Percentiles rank a stretch among this genome's conserved stretches.
phyloP scores from a whole-genome alignment of 1,284 basidiomycete species.

The Mycosarcoma mackinlayi region DNA sequence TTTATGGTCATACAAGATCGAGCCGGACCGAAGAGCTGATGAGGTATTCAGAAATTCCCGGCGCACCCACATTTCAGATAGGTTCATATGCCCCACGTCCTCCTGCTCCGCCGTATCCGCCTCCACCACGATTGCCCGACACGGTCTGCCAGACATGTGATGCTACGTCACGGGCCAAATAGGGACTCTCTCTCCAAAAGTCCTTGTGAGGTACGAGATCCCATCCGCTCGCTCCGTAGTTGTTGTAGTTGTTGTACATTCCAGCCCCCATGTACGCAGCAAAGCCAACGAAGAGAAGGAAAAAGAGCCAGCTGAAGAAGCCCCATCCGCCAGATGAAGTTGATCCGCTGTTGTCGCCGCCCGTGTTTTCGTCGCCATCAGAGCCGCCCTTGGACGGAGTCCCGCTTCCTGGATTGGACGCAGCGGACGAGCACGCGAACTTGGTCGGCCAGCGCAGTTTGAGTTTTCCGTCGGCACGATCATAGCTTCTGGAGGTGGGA shows the following conservation, averaged over 20 bases:
- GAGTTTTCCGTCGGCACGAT: conserved; percentile 43
- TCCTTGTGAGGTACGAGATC: conserved; percentile 60
- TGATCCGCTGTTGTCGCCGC: conserved; percentile 10
- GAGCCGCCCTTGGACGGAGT: conserved; percentile 26
- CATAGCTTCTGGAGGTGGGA: conserved; percentile 40
- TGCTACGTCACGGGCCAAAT: conserved; percentile 46
- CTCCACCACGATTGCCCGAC: conserved; percentile 30
- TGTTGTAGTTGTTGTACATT: conserved; percentile 60
- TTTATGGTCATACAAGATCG: no score
- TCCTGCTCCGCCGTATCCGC: conserved; percentile 35
- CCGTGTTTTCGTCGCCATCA: conserved; percentile 9
- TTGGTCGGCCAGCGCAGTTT: conserved; percentile 49
- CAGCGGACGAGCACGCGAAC: conserved; percentile 43
- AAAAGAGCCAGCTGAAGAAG: conserved; percentile 52
- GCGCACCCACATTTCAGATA: no score
- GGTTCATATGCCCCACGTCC: conserved; percentile 51
- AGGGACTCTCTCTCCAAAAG: conserved; percentile 61
- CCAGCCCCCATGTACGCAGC: conserved; percentile 51
- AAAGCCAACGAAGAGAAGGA: conserved; percentile 32
- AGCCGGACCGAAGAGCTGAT: no score
- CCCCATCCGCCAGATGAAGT: conserved; percentile 33
- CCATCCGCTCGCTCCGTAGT: conserved; percentile 62
- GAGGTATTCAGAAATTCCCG: not conserved
- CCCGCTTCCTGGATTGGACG: conserved; percentile 24
- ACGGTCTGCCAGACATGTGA: conserved; percentile 44